Evolutionary conservation across 148 eudicot species (phyloP), one percentile per base, ranked within the genome.

Genomic region (Cornus kousa): DNA sequence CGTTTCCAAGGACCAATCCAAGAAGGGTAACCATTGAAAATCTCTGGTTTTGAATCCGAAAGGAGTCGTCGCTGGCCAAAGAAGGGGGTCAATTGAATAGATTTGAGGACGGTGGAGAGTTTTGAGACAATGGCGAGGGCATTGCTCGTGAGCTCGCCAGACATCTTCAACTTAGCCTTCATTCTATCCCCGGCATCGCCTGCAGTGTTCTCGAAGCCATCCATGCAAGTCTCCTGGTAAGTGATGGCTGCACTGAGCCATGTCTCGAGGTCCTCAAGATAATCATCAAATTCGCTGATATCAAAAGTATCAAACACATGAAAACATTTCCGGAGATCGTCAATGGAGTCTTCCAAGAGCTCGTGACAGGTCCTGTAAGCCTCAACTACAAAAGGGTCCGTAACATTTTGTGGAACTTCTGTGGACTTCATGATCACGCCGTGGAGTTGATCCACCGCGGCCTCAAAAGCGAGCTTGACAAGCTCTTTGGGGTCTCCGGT

Each of bases 221-320:
- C 94, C 22, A 88, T 73, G 64, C 97, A 92, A 8, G 89, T 91
- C n/a, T 91, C 89, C 33, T 92, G 91, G 72, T 82, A 87, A 0
- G 97, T 90, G 19, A 87, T 71, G 40, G 89, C 87, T 2, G 87
- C 93, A 65, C 92, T 86, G 5, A 86, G 74, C 97, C 97, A 92
- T 6, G 89, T 76, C 79, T 86, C 88, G 17, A 92, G 74, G 32
- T 92, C 97, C 19, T 76, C 87, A 3, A 87, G 66, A 68, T 86
- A 85, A n/a, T 75, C 82, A 20, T 82, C 85, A 0, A 92, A 0
- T 22, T 86, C 81, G 1, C 62, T 76, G 24, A 84, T 8, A 3
- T 80, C 78, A 55, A 85, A 83, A 0, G 79, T 68, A 0, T 64
- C 65, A 0, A 83, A 77, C 9, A 82, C 84, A 0, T 79, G 82